Percentiles rank a stretch among this genome's conserved stretches.
Evolutionary conservation across 2,329 filamentous ascomycete genomes (phyloP).

Genomic region (Aspergillus aculeatinus): DNA sequence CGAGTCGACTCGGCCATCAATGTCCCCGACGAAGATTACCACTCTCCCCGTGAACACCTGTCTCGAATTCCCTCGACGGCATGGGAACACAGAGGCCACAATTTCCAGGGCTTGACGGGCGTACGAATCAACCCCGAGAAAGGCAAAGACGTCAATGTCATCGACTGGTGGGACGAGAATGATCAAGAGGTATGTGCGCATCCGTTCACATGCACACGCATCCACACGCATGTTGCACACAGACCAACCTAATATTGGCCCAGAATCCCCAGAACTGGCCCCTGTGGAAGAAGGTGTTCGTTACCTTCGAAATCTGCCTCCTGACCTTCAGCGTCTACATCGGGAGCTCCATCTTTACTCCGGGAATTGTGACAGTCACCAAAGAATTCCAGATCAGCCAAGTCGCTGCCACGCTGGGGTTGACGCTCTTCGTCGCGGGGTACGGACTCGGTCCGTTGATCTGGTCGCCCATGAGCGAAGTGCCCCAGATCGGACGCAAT

Average conservation of each 20-base stretch:
- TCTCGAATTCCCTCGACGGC: slow-evolving; percentile 15
- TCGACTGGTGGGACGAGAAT: slow-evolving; percentile 51
- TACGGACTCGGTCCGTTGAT: slow-evolving; percentile 51
- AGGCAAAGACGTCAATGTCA: slow-evolving; percentile 50
- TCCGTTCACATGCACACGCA: not conserved
- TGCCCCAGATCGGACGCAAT: slow-evolving; percentile 51
- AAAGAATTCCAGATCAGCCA: slow-evolving; percentile 40
- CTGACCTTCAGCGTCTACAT: slow-evolving; percentile 52
- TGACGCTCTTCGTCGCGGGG: slow-evolving; percentile 51
- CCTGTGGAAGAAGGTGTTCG: slow-evolving; percentile 42
- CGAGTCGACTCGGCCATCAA: slow-evolving; percentile 38
- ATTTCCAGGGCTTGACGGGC: slow-evolving; percentile 42
- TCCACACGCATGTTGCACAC: not conserved
- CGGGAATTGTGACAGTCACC: slow-evolving; percentile 43
- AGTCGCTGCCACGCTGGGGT: slow-evolving; percentile 44
- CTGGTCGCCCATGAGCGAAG: slow-evolving; percentile 47
- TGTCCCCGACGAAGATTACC: slow-evolving; percentile 32
- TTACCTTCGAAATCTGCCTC: slow-evolving; percentile 50
- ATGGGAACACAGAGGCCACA: slow-evolving; percentile 22
- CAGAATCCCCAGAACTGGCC: slow-evolving; percentile 51
- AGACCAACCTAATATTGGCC: not conserved
- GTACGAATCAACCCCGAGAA: slow-evolving; percentile 53
- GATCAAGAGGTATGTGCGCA: slow-evolving; percentile 42
- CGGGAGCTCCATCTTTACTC: slow-evolving; percentile 51
- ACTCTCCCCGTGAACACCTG: slow-evolving; percentile 17